These are phyloP conservation scores for Mycothermus thermophilus DNA, from an alignment of 495 filamentous ascomycete species.

Conservation along the genomic window DNA sequence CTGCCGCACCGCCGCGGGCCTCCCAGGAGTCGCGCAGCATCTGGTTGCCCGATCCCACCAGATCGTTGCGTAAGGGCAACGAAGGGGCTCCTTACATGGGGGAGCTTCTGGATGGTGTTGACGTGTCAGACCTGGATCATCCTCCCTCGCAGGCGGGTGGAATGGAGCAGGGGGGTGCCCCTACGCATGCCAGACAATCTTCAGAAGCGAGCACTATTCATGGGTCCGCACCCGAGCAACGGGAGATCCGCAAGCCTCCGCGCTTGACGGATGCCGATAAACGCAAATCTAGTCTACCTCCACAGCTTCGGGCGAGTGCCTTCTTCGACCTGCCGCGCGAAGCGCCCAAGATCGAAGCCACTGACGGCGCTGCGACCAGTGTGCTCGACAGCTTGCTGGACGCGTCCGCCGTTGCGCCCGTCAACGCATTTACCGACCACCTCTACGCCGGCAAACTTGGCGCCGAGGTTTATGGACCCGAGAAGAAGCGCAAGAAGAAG, in stretches of 20 bases:
- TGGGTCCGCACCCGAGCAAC: constrained; percentile 19
- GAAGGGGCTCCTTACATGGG: not conserved
- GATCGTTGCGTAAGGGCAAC: constrained; percentile 9
- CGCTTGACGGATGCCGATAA: constrained; percentile 21
- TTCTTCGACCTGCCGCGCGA: constrained; percentile 68
- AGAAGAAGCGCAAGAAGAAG: constrained; percentile 28
- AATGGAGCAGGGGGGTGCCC: no score
- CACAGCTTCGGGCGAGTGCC: constrained; percentile 77
- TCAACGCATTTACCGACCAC: constrained; percentile 89
- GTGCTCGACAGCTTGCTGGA: constrained; percentile 90
- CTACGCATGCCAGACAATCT: constrained; percentile 13
- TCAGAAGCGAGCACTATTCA: constrained; percentile 19
- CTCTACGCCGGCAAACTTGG: constrained; percentile 63
- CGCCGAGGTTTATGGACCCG: constrained; percentile 46
- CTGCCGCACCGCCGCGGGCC: no score
- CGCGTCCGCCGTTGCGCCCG: constrained; percentile 85
- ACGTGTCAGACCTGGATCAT: not conserved
- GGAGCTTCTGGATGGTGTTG: constrained; percentile 5
- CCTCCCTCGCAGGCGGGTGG: constrained; percentile 3
- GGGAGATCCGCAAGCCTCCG: constrained; percentile 16
- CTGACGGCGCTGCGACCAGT: constrained; percentile 67
- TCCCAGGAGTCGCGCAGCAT: constrained; percentile 20
- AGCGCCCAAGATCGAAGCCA: constrained; percentile 46
- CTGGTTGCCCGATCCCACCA: constrained; percentile 37
- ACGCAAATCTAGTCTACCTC: constrained; percentile 46